Evolutionary conservation across 2,329 filamentous ascomycete species (phyloP), one percentile per base, ranked within the genome.

Genomic region (Monilinia vaccinii-corymbosi): DNA sequence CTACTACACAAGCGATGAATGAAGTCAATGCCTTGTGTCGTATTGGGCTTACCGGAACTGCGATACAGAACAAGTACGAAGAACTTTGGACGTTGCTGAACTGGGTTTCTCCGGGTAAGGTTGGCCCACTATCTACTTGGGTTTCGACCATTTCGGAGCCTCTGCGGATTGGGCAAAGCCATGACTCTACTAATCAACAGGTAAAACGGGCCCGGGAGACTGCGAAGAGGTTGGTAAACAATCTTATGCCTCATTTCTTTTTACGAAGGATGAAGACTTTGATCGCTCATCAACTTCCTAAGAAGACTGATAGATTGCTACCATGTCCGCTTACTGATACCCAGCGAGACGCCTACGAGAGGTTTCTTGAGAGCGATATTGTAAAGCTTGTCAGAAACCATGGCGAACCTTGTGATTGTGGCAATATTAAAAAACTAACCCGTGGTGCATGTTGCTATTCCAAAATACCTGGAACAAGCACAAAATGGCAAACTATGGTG

Each of bases 61-160:
- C 93, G 0, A 97, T 99, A 48, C 94, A 99, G 71, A 99, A 99
- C 73, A 94, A 90, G 66, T 99, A 99, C 71, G 91, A 97, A 71
- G 94, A 99, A 72, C 80, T 99, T 0, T 99, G 93, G 93, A 95
- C 91, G 0, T 78, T 99, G 0, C 78, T 99, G 3, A 96, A 99
- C 71, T 99, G 94, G 94, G 92, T 91, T 0, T 94, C 95, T 67
- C 94, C 94, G 0, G 93, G 91, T 0, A 75, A 80, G 50, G 80
- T 88, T 64, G 84, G 85, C 0, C 82, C 84, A 0, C 74, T 88
- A 11, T 76, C 81, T 6, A 88, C 89, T 46, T 99, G 94, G 94
- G 87, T 85, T 68, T 78, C 81, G 23, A 84, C 82, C 42, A 90
- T 99, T 61, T 86, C 86, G 57, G 82, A 86, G 25, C 94, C 93